These are phyloP conservation scores for Aspergillus funiculosus DNA, from an alignment of 495 filamentous ascomycete genomes.

Conservation along the genomic window DNA sequence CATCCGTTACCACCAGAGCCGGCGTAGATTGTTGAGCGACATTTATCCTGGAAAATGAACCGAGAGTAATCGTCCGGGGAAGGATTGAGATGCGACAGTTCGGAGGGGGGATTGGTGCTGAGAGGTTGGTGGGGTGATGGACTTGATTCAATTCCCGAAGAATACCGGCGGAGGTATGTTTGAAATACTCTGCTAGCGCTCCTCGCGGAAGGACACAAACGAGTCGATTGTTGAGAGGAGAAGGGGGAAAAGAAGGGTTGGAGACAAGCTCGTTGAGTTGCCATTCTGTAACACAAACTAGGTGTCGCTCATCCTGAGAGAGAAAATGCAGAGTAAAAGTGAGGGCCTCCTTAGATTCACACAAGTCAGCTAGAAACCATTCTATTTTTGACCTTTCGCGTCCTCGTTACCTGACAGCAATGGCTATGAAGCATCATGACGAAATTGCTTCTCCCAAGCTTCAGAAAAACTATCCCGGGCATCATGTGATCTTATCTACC, in stretches of 20 bases:
- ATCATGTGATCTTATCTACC: constrained; percentile 12
- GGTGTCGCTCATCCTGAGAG: constrained; percentile 17
- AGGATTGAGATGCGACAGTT: constrained; percentile 64
- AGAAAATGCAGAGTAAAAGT: background rate
- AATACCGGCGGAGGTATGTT: constrained; percentile 29
- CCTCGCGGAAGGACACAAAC: constrained; percentile 26
- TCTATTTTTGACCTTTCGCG: background rate
- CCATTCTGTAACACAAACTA: constrained; percentile 18
- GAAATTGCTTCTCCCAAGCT: background rate
- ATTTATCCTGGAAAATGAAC: constrained; percentile 81
- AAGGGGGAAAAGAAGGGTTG: constrained; percentile 13
- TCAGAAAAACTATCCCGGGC: background rate
- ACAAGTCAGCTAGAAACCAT: too few species aligned
- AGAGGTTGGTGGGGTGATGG: constrained; percentile 9
- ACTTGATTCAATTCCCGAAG: constrained; percentile 23
- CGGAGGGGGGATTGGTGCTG: constrained; percentile 21
- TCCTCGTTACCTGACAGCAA: background rate
- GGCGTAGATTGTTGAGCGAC: constrained; percentile 65
- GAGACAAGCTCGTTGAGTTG: constrained; percentile 23
- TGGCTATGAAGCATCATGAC: background rate
- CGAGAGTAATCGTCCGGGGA: constrained; percentile 73
- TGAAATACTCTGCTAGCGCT: constrained; percentile 20
- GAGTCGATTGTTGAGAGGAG: constrained; percentile 30
- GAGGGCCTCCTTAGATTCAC: too few species aligned
- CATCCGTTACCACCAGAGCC: constrained; percentile 86